phyloP scores from a whole-genome alignment of 805 yeast genomes.

The Cyberlindnera saturnus region DNA sequence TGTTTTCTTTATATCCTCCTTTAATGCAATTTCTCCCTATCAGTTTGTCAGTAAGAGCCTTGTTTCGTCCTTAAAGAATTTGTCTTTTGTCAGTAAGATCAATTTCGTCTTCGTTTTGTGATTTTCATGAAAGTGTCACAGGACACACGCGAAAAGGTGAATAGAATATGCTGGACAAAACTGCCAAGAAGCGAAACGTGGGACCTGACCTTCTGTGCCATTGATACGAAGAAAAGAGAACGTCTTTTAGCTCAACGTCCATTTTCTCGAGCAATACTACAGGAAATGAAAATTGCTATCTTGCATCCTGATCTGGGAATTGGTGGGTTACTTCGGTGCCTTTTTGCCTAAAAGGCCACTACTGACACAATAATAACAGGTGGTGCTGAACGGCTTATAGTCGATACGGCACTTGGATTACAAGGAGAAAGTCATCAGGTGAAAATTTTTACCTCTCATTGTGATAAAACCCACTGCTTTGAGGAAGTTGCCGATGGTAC shows the following conservation, averaged over 20 bases:
- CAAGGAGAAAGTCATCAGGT: slow-evolving; percentile 62
- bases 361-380: slow-evolving; percentile 23
- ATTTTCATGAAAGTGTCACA: too few species aligned
- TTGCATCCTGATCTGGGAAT: slow-evolving; percentile 95
- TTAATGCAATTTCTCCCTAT: not conserved
- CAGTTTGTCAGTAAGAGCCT: not conserved
- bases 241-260: too few species aligned
- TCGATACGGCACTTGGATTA: slow-evolving; percentile 88
- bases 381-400: slow-evolving; percentile 96
- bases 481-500: slow-evolving; percentile 69
- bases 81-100: too few species aligned
- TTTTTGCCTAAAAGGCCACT: too few species aligned
- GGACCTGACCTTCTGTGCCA: too few species aligned
- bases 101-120: too few species aligned
- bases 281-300: slow-evolving; percentile 60
- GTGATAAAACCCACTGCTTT: slow-evolving; percentile 81
- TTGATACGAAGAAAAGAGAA: too few species aligned
- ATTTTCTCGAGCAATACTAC: not conserved
- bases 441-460: slow-evolving; percentile 79
- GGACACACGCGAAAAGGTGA: too few species aligned
- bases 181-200: too few species aligned
- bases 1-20: not conserved
- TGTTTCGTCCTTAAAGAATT: too few species aligned
- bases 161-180: too few species aligned
- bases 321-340: slow-evolving; percentile 26